Base-by-base conservation (phyloP, 2,329 filamentous ascomycete genomes). In the Dothiorella sarmentorum region DNA sequence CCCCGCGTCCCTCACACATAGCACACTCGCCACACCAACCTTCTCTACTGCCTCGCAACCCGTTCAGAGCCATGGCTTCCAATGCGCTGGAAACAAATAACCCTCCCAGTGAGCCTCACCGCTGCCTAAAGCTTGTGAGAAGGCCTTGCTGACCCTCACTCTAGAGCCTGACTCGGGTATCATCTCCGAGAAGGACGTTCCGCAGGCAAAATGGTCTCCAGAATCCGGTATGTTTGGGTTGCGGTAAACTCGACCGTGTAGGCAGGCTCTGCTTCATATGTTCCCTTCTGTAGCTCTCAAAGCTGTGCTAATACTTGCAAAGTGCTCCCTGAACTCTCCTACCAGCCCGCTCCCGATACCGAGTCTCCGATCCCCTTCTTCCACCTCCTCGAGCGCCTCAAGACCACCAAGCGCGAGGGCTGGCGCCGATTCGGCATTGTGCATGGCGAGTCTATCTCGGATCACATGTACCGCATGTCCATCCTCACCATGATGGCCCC, bases 401-500 rank as follows among this genome's bases (percentile, higher is more conserved):
- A 99, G 83, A 97, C 92, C 7, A 96, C 90, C 62, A 95, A 96
- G 75, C 88, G 94, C 61, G 94, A 97, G 76, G 94, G 94, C 64
- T 99, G 94, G 94, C 85, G 89, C 58, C 85, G 94, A 35, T 97
- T 97, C 71, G 86, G 85, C 37, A 91, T 99, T 64, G 65, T 72
- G 59, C 64, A 76, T 60, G 89, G 90, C 71, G 94, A 99, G 75
- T 96, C 91, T 2, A 97, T 99, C 70, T 84, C 90, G 56, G 94
- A 99, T 77, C 94, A 99, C 81, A 99, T 99, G 94, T 99, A 97
- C 77, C 91, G 94, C 76, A 99, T 99, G 94, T 91, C 92, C 51
- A 84, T 99, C 65, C 91, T 99, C 73, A 91, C 90, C 63, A 90
- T 99, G 86, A 84, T 97, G 64, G 91, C 91, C 2, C 93, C 94